Base-by-base conservation (phyloP, 345 rosid species). In the Rhodamnia rubescens region DNA sequence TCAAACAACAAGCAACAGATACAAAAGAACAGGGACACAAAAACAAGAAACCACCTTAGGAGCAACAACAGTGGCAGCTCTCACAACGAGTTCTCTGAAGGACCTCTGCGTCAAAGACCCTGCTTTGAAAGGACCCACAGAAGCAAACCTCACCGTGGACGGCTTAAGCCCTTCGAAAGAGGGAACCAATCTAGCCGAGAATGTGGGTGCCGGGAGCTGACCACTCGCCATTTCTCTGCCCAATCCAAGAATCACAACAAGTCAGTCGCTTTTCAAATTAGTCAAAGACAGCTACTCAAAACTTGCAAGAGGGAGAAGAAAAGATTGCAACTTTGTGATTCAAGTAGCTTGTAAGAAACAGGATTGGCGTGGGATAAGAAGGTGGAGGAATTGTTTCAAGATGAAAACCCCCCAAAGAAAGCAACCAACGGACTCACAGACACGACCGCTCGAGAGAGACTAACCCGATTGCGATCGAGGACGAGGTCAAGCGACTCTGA, bases 11-110 rank as follows among this genome's bases (percentile, higher is more conserved):
- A 59, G 2, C 18, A 14, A 12, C 12, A 36, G 29, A 21, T 2
- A 44, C 49, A n/a, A 24, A 84, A 3, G 42, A 42, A 84, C 75
- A 32, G 20, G 24, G 50, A 49, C 54, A 2, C 61, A 57, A 32
- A 27, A 1, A 3, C 52, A 54, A 82, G 42, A 53, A 36, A 55
- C 74, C 69, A 97, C 99, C 98, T 96, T 97, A 24, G 99, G 98
- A 75, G 99, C 98, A n/a, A 97, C 98, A 5, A 90, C 92, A 22
- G 97, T 86, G 78, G 99, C 98, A 82, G 99, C 99, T 89, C 88
- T 93, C 15, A 96, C 95, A 85, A 96, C 94, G 84, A 96, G 90
- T 32, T 90, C 75, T n/a, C 89, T 91, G 80, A 92, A 88, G 21
- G 92, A 88, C 85, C 92, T 87, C 27, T 83, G 93, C 40, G 85